A percentile compares a stretch with the other conserved stretches of the same genome.
Conservation (phyloP, 805 yeast genomes). For the Starmera pachycereana region DNA sequence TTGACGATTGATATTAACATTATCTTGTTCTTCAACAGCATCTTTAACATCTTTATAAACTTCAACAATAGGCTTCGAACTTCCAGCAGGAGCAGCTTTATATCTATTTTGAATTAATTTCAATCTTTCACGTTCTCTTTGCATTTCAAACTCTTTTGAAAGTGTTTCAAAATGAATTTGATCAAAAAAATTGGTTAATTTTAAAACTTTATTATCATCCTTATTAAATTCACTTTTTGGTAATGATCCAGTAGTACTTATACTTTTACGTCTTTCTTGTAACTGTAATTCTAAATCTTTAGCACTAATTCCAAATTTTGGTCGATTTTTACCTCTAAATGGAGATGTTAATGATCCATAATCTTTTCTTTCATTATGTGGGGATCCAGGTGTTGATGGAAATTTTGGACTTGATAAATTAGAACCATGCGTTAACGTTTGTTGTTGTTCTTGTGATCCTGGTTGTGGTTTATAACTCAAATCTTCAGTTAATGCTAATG, state of each 20-base stretch:
- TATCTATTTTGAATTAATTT: slow-evolving; percentile 50
- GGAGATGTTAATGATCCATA: not conserved
- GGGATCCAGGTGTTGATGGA: slow-evolving; percentile 2
- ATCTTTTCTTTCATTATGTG: slow-evolving; percentile 4
- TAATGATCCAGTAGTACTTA: slow-evolving; percentile 2
- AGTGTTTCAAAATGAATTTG: slow-evolving; percentile 70
- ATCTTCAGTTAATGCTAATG: not conserved
- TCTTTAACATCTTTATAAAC: slow-evolving; percentile 82
- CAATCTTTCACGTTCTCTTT: slow-evolving; percentile 69
- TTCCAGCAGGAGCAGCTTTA: slow-evolving; percentile 59
- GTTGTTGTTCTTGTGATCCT: no score
- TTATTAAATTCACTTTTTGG: slow-evolving; percentile 9
- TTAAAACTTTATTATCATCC: slow-evolving; percentile 41
- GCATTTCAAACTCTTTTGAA: slow-evolving; percentile 78
- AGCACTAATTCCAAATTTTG: slow-evolving; percentile 16
- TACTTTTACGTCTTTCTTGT: slow-evolving; percentile 16
- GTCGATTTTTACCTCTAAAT: not conserved
- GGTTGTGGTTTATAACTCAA: not conserved
- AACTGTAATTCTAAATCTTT: slow-evolving; percentile 17
- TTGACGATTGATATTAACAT: slow-evolving; percentile 9
- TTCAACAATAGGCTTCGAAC: slow-evolving; percentile 82
- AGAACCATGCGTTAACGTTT: no score
- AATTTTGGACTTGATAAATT: slow-evolving; percentile 1
- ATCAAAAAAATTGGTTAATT: slow-evolving; percentile 58
- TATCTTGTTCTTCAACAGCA: slow-evolving; percentile 57